Base-by-base conservation (phyloP, 495 filamentous ascomycete genomes). In the Hamigera avellanea region DNA sequence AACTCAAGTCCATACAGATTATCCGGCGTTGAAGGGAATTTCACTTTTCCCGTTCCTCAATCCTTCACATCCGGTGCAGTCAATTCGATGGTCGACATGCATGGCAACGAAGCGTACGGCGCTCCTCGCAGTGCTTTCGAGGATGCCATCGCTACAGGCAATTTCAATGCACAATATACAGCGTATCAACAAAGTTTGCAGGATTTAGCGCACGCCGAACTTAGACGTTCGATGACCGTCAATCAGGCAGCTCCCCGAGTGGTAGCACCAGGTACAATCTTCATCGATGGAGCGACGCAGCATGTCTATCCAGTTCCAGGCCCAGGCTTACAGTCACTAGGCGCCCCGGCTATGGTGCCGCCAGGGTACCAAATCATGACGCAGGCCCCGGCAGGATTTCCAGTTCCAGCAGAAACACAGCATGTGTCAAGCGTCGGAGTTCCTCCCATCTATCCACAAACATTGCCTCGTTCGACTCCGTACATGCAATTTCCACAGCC, bases 401-500 rank as follows among this genome's bases (percentile, higher is more conserved):
- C 42, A 10, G 32, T 31, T 21, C 27, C 27, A 16, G 4, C 32
- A 10, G 36, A 41, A 19, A 26, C 19, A 10, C 45, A 27, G 25
- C 7, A 15, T 14, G 6, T 28, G 6, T 14, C 33, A 10, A 36
- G 30, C 13, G 26, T 19, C 8, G 35, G 21, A 9, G 25, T 30
- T 9, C 8, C 37, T 1, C 15, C 32, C 2, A 9, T 27, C 14
- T 31, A 33, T 26, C 16, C 28, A 14, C 19, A 27, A 18, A 13
- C 32, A 26, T 9, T 27, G 1, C 16, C 32, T 19, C 36, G 38
- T 31, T 14, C 34, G 14, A 33, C 14, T 19, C 42, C 15, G n/a
- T 27, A 40, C 27, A 15, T 23, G 2, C 26, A 28, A 14, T 37
- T 38, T 29, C 36, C 40, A 14, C 36, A 32, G 19, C 30, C 46